Evolutionary conservation across 179 eudicot genomes (phyloP), one percentile per base, ranked within the genome.

Genomic region (Beta macrorhiza): DNA sequence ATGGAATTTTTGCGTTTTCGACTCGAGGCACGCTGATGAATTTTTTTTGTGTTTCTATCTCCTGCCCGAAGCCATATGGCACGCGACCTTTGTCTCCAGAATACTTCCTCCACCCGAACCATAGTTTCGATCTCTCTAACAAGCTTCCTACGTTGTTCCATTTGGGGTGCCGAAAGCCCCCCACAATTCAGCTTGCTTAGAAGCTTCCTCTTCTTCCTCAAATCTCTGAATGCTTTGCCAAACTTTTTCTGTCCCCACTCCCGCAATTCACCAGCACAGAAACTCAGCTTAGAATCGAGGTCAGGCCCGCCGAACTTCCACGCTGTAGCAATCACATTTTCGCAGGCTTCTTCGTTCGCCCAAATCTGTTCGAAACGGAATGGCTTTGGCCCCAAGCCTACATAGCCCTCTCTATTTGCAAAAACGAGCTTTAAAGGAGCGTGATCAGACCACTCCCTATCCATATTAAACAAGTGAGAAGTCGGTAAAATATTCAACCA

Each of bases 101-200:
- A 32, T 0, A 32, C 37, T 32, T 32, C 37, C 2, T 32, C 37
- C 37, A 32, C 37, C 0, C 37, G 0, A 52, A 20, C 0, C 3
- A 32, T 32, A 32, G 1, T 13, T 5, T 12, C 72, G 5, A 77
- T 65, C 0, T 77, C 80, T 1, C 9, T 12, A 0, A 77, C 6
- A 0, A 64, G 14, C 5, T 3, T 6, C 0, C 42, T 10, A 1
- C 80, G 14, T 49, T 15, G 5, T 5, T 17, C 6, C 14, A 65
- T 15, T 0, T 47, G n/a, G 2, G 45, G 0, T 0, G 45, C 0
- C 0, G 42, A 1, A 0, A 47, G 29, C 0, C 19, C 49, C 0
- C 61, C 61, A 15, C 5, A 15, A 49, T 64, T 77, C 1, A 64
- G n/a, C 16, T 17, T 19, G 5, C 1, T 63, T 0, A 64, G 29